Percentiles rank a stretch among this genome's conserved stretches.
Conservation (phyloP, 2,329 filamentous ascomycete species). For the Fusarium cicatricum region DNA sequence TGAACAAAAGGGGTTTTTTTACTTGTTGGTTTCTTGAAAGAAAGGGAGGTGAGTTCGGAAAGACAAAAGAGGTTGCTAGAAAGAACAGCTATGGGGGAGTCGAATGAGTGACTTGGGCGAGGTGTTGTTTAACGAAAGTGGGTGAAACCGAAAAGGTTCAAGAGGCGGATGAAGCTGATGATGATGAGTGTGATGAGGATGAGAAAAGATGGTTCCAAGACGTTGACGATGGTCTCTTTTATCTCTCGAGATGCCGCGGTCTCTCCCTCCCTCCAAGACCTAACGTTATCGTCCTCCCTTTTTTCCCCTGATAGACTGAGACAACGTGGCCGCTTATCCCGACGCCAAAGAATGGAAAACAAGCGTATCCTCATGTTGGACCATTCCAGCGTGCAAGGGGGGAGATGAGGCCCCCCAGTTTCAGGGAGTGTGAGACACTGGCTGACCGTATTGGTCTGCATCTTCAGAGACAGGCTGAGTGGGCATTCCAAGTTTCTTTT, state of each 20-base stretch:
- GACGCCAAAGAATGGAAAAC: conserved; percentile 28
- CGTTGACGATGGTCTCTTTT: conserved; percentile 33
- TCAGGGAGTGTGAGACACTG: conserved; percentile 17
- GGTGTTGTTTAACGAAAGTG: conserved; percentile 29
- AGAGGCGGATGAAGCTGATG: conserved; percentile 17
- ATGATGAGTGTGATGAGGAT: conserved; percentile 4
- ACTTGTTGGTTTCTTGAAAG: conserved; percentile 19
- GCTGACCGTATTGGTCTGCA: background rate
- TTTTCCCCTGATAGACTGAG: conserved; percentile 15
- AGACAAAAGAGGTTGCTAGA: conserved; percentile 16
- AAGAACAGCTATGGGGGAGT: conserved; percentile 9
- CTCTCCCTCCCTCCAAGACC: conserved; percentile 9
- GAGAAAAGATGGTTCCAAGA: background rate
- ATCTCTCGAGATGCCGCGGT: conserved; percentile 15
- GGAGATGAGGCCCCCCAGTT: conserved; percentile 24
- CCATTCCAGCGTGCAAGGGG: conserved; percentile 33
- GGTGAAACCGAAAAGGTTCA: conserved; percentile 17
- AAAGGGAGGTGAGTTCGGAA: no score
- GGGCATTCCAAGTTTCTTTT: no score
- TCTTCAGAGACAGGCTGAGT: no score
- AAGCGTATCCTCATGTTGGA: conserved; percentile 13
- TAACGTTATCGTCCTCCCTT: conserved; percentile 8
- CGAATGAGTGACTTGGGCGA: conserved; percentile 41
- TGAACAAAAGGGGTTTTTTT: conserved; percentile 12
- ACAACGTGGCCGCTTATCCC: conserved; percentile 19